Evolutionary conservation across 441 rosid genomes (phyloP).

Genomic region (Lepidium campestre): DNA sequence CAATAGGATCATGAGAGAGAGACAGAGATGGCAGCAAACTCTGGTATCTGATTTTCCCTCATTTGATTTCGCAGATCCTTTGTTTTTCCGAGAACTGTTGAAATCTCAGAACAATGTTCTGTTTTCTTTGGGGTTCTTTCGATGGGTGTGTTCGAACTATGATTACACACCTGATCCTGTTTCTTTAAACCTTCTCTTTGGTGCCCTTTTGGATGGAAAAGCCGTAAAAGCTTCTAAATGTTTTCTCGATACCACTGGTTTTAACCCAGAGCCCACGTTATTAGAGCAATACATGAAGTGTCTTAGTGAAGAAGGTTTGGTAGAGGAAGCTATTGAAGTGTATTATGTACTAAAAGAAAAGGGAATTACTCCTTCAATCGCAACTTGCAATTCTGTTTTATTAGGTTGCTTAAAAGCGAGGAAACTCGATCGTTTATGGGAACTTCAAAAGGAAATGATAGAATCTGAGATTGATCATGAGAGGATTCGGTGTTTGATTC

Average conservation of each 20-base stretch:
- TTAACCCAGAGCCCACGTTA: constrained; percentile 29
- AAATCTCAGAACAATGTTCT: constrained; percentile 45
- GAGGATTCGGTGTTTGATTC: constrained; percentile 45
- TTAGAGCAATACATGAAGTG: constrained; percentile 42
- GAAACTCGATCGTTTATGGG: constrained; percentile 52
- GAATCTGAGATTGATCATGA: constrained; percentile 37
- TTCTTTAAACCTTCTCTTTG: constrained; percentile 44
- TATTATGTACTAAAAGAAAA: constrained; percentile 28
- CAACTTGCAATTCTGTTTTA: constrained; percentile 50
- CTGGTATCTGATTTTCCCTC: constrained; percentile 49
- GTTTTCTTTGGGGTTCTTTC: constrained; percentile 44
- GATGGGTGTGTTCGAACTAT: constrained; percentile 41
- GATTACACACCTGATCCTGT: constrained; percentile 36
- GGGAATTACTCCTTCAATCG: constrained; percentile 26
- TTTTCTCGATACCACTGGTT: constrained; percentile 36
- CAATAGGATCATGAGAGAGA: constrained; percentile 38
- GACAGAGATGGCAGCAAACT: constrained; percentile 48
- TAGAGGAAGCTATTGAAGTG: constrained; percentile 40
- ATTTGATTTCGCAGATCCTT: constrained; percentile 45
- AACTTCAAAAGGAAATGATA: constrained; percentile 45
- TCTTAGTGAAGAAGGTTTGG: constrained; percentile 41
- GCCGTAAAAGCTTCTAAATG: constrained; percentile 38
- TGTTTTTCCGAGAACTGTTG: constrained; percentile 44
- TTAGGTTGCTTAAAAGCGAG: constrained; percentile 36
- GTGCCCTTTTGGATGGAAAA: constrained; percentile 51